These are phyloP conservation scores for Aschersonia sp. DNA, from an alignment of 2,329 filamentous ascomycete genomes.

Conservation along the genomic window DNA sequence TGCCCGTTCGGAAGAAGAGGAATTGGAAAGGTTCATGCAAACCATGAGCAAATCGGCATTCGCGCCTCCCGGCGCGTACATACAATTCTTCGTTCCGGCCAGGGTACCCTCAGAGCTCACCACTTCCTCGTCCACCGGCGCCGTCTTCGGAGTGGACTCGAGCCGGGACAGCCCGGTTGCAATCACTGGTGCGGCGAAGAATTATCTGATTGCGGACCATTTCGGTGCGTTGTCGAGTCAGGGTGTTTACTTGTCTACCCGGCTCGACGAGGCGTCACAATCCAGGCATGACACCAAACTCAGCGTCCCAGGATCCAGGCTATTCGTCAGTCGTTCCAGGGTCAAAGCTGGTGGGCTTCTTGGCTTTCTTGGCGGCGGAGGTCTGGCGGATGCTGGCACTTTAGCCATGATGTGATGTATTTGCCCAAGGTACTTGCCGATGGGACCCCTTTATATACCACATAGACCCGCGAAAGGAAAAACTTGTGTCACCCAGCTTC, in stretches of 20 bases:
- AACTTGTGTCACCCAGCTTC: no score
- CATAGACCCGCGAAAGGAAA: no score
- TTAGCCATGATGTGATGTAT: neutral
- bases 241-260: conserved; percentile 37
- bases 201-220: conserved; percentile 12
- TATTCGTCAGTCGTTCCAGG: conserved; percentile 9
- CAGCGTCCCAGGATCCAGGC: conserved; percentile 18
- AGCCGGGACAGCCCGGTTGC: conserved; percentile 4
- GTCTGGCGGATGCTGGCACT: conserved; percentile 5
- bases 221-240: conserved; percentile 51
- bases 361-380: conserved; percentile 2
- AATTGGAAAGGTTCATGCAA: conserved; percentile 37
- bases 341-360: neutral
- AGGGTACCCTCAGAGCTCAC: conserved; percentile 12
- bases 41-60: conserved; percentile 34
- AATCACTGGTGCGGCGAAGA: neutral
- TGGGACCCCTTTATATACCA: no score
- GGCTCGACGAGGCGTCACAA: conserved; percentile 3
- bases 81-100: conserved; percentile 48
- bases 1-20: conserved; percentile 29
- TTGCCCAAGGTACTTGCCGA: neutral
- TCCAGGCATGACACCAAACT: conserved; percentile 13
- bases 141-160: conserved; percentile 20
- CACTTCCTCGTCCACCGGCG: conserved; percentile 4
- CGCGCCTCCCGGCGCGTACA: conserved; percentile 44